Percentiles rank a stretch among this genome's conserved stretches.
Evolutionary conservation across 2,329 filamentous ascomycete species (phyloP).

Genomic region (Aureobasidium subglaciale): DNA sequence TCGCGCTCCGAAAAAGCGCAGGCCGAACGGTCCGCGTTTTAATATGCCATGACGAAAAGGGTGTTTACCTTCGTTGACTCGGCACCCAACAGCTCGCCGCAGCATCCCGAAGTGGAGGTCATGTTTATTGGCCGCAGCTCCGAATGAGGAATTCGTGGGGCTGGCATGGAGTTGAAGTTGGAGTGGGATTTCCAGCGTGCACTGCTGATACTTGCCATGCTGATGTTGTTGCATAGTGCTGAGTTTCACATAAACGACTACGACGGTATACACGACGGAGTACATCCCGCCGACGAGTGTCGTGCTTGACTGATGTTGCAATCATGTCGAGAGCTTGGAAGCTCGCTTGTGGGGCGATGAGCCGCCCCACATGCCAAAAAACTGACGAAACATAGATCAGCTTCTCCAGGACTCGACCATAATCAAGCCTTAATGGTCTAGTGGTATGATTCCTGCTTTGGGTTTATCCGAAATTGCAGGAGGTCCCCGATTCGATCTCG

Average conservation of each 20-base stretch:
- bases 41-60: not conserved
- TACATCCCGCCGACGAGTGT: too few relatives aligned
- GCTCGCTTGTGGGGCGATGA: not conserved
- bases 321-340: too few relatives aligned
- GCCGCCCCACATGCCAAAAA: too few relatives aligned
- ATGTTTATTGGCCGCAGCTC: not conserved
- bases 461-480: constrained; percentile 8
- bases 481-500: constrained; percentile 11
- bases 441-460: constrained; percentile 14
- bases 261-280: too few relatives aligned
- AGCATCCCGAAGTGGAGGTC: not conserved
- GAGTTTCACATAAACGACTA: too few relatives aligned
- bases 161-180: not conserved
- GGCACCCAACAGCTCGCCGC: not conserved
- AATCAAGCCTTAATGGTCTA: constrained; percentile 2
- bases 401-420: too few relatives aligned
- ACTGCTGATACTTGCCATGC: too few relatives aligned
- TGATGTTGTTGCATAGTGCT: too few relatives aligned
- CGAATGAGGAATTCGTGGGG: not conserved
- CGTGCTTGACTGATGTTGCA: too few relatives aligned
- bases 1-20: not conserved
- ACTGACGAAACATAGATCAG: too few relatives aligned
- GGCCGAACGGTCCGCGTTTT: not conserved
- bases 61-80: not conserved
- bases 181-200: too few relatives aligned